Evolutionary conservation across 2,329 filamentous ascomycete species (phyloP).

Genomic region (Paecilomyces sp.): DNA sequence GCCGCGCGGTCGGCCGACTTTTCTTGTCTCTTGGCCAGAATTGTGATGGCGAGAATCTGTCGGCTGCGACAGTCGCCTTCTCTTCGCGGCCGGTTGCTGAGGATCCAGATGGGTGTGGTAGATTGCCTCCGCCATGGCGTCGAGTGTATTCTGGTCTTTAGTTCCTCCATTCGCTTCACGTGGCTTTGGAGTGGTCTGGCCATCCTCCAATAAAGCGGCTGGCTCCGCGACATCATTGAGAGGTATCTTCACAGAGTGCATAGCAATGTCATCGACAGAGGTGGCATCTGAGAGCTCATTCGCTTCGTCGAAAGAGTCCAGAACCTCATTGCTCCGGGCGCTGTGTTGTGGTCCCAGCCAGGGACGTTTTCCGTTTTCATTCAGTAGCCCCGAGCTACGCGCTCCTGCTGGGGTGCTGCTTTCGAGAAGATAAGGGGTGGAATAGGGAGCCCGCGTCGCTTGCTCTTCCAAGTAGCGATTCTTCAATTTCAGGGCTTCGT

Average conservation of each 20-base stretch:
- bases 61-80: slow-evolving; percentile 19
- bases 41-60: slow-evolving; percentile 3
- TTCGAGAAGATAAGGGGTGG: slow-evolving; percentile 1
- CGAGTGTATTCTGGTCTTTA: not conserved
- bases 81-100: slow-evolving; percentile 20
- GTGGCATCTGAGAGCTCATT: slow-evolving; percentile 21
- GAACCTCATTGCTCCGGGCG: slow-evolving; percentile 17
- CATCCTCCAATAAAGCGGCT: not conserved
- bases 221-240: slow-evolving; percentile 12
- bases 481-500: slow-evolving; percentile 29
- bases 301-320: slow-evolving; percentile 24
- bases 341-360: slow-evolving; percentile 21
- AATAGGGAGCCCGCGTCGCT: slow-evolving; percentile 6
- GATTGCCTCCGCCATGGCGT: not conserved
- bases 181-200: not conserved
- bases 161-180: slow-evolving; percentile 6
- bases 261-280: slow-evolving; percentile 13
- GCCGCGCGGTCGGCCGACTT: slow-evolving; percentile 16
- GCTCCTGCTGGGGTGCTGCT: slow-evolving; percentile 19
- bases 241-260: slow-evolving; percentile 16
- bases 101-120: not conserved
- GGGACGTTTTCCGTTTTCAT: slow-evolving; percentile 23
- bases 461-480: slow-evolving; percentile 27
- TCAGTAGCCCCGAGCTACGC: slow-evolving; percentile 26
- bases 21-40: slow-evolving; percentile 9